Evolutionary conservation across 306 rosid genomes (phyloP).

Genomic region (Fagus sylvatica): DNA sequence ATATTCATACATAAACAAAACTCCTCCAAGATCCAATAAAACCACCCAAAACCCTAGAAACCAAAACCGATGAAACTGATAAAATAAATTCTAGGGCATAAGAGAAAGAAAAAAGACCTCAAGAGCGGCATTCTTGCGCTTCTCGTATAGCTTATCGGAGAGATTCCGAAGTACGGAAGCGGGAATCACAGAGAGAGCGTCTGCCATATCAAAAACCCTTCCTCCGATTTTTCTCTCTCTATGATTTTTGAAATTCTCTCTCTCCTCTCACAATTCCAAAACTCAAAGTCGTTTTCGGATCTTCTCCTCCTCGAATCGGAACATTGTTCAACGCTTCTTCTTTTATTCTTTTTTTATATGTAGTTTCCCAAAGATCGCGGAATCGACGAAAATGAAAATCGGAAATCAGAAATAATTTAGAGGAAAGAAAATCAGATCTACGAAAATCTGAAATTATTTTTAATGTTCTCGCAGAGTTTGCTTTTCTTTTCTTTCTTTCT

Average conservation of each 20-base stretch:
- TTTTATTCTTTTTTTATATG: background rate
- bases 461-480: background rate
- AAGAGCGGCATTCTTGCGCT: conserved; percentile 98
- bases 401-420: background rate
- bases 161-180: conserved; percentile 86
- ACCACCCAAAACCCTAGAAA: conserved; percentile 46
- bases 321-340: conserved; percentile 26
- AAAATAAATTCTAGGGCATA: background rate
- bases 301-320: conserved; percentile 53
- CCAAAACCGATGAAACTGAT: conserved; percentile 27
- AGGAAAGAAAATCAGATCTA: conserved; percentile 25
- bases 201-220: conserved; percentile 61
- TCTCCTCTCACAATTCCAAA: background rate
- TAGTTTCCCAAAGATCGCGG: background rate
- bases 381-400: background rate
- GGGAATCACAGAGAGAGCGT: conserved; percentile 63
- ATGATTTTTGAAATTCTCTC: too few species aligned
- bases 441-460: background rate
- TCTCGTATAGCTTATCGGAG: conserved; percentile 95
- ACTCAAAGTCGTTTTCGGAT: conserved; percentile 52
- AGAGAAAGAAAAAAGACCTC: conserved; percentile 57
- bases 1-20: background rate
- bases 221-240: conserved; percentile 3
- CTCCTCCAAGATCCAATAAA: conserved; percentile 22
- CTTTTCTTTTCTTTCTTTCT: background rate